Percentiles rank a stretch among this genome's conserved stretches.
These are phyloP conservation scores for Macrolepiota albuminosa DNA, from an alignment of 768 basidiomycete genomes.

Conservation along the genomic window DNA sequence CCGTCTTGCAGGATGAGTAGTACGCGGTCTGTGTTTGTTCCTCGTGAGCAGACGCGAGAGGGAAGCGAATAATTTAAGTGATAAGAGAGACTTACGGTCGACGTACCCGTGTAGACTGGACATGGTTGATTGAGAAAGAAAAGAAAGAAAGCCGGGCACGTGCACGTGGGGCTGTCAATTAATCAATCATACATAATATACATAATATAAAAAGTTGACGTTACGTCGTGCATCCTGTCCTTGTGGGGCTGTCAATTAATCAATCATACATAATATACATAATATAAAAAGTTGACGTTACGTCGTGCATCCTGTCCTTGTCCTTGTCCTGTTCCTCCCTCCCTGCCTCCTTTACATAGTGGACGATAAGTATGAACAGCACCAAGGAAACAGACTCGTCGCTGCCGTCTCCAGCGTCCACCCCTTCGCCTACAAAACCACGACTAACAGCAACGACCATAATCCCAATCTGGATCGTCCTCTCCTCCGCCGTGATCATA, in stretches of 20 bases:
- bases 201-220: no score
- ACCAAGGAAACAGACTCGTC: not conserved
- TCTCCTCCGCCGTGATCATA: constrained; percentile 87
- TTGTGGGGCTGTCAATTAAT: not conserved
- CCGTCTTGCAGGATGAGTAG: constrained; percentile 95
- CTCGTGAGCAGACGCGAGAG: not conserved
- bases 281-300: no score
- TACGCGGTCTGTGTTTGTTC: constrained; percentile 60
- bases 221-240: not conserved
- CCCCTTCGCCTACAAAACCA: constrained; percentile 18
- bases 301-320: not conserved
- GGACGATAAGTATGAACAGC: not conserved
- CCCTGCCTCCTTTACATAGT: no score
- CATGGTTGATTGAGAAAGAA: constrained; percentile 39
- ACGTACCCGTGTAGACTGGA: constrained; percentile 90
- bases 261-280: no score
- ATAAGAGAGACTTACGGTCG: constrained; percentile 55
- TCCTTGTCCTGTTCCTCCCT: no score
- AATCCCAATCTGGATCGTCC: constrained; percentile 90
- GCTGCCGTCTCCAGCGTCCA: constrained; percentile 27
- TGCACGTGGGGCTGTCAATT: not conserved
- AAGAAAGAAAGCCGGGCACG: not conserved
- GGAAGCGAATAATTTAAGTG: not conserved
- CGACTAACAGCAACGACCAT: constrained; percentile 62
- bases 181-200: no score